phyloP scores from a whole-genome alignment of 2,329 filamentous ascomycete genomes.

The Helotiales sp. region DNA sequence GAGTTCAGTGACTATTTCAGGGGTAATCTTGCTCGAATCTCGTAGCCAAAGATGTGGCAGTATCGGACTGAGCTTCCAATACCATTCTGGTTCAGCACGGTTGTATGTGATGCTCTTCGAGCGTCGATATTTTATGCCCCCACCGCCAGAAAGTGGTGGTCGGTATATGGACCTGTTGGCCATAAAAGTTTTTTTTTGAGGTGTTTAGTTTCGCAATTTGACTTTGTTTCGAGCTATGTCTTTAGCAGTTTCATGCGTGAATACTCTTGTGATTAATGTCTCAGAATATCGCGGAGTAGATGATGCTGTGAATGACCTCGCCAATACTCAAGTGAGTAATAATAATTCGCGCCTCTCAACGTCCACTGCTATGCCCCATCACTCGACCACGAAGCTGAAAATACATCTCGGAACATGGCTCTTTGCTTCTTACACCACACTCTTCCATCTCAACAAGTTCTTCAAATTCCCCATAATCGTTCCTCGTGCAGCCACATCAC shows the following conservation, averaged over 20 bases:
- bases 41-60: constrained; percentile 16
- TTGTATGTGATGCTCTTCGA: constrained; percentile 8
- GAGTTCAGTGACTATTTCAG: neutral
- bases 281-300: neutral
- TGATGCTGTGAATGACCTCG: neutral
- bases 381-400: neutral
- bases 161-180: neutral
- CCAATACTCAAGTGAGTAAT: neutral
- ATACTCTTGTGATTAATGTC: neutral
- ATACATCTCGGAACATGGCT: neutral
- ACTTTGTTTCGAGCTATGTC: neutral
- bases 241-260: neutral
- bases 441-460: neutral
- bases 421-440: neutral
- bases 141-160: neutral
- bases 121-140: neutral
- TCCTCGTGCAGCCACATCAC: neutral
- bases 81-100: constrained; percentile 8
- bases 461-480: neutral
- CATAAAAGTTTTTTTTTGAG: neutral
- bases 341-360: neutral
- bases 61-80: constrained; percentile 6
- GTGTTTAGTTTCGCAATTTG: neutral
- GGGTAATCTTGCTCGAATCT: neutral
- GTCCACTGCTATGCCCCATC: neutral